A percentile compares a stretch with the other conserved stretches of the same genome.
Evolutionary conservation across 352 stramenopile species (phyloP).

Genomic region (Globisporangium okanoganense): DNA sequence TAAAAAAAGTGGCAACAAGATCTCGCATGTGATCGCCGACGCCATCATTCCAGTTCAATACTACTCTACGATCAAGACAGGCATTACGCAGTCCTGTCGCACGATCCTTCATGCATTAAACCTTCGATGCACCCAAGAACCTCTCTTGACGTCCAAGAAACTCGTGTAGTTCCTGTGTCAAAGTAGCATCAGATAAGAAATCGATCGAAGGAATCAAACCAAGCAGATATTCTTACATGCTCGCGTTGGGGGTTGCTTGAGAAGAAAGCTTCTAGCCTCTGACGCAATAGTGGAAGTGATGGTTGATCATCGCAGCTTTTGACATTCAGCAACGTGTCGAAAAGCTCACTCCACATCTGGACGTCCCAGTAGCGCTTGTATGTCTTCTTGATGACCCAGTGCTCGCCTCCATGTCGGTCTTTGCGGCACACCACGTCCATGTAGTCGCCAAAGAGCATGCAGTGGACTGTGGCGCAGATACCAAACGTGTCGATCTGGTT

Average conservation of each 20-base stretch:
- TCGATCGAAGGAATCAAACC: not conserved
- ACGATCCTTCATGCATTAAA: constrained; percentile 21
- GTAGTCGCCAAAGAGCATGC: constrained; percentile 83
- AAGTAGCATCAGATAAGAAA: constrained; percentile 11
- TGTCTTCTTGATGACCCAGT: constrained; percentile 43
- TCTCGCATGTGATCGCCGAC: not conserved
- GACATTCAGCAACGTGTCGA: constrained; percentile 72
- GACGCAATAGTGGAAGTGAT: constrained; percentile 36
- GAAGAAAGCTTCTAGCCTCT: constrained; percentile 59
- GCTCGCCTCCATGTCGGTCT: constrained; percentile 17
- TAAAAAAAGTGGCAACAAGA: not conserved
- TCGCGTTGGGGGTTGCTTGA: constrained; percentile 30
- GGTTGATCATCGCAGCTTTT: constrained; percentile 62
- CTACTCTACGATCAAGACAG: constrained; percentile 2
- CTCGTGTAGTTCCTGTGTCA: constrained; percentile 49
- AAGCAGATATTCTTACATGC: constrained; percentile 26
- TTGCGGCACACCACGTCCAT: constrained; percentile 57
- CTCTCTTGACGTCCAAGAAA: constrained; percentile 49
- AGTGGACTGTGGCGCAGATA: constrained; percentile 68
- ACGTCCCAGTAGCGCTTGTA: constrained; percentile 85
- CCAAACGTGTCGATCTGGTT: constrained; percentile 86
- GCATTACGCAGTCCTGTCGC: not conserved
- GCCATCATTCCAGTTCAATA: constrained; percentile 2
- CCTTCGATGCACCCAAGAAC: constrained; percentile 33
- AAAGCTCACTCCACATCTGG: constrained; percentile 67